Evolutionary conservation across 1,139 yeast genomes (phyloP).

Genomic region (Pneumocystis sp.): DNA sequence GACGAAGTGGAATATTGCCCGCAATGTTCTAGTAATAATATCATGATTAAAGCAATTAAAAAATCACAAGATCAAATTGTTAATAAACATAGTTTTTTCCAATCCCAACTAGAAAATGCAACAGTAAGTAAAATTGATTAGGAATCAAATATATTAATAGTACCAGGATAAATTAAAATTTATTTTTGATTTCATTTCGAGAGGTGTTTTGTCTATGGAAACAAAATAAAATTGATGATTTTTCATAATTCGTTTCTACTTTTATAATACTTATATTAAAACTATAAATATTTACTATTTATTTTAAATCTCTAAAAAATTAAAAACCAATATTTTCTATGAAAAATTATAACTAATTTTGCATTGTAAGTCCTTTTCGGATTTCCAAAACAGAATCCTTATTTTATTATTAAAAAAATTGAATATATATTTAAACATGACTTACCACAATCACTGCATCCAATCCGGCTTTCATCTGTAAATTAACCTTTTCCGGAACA

Average conservation of each 20-base stretch:
- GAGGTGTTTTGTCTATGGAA: neutral
- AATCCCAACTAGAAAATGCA: constrained; percentile 14
- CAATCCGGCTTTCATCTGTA: constrained; percentile 87
- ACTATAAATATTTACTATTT: neutral
- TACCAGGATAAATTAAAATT: neutral
- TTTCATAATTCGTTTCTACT: neutral
- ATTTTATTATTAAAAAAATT: neutral
- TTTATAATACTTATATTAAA: neutral
- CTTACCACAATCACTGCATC: constrained; percentile 85
- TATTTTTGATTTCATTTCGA: neutral
- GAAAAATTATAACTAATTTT: neutral
- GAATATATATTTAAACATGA: neutral
- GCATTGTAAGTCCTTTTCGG: constrained; percentile 51
- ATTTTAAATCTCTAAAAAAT: neutral
- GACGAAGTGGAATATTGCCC: constrained; percentile 42
- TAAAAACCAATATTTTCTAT: neutral
- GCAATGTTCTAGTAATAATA: constrained; percentile 51
- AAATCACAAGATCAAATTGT: constrained; percentile 47
- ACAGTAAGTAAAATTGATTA: neutral
- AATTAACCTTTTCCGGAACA: constrained; percentile 66
- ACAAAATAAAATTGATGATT: neutral
- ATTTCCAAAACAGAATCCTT: constrained; percentile 71
- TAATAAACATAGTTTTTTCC: constrained; percentile 49
- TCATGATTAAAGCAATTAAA: constrained; percentile 45
- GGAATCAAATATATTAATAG: neutral